Evolutionary conservation across 2,329 filamentous ascomycete genomes (phyloP).

Genomic region (Stagonosporopsis vannaccii): DNA sequence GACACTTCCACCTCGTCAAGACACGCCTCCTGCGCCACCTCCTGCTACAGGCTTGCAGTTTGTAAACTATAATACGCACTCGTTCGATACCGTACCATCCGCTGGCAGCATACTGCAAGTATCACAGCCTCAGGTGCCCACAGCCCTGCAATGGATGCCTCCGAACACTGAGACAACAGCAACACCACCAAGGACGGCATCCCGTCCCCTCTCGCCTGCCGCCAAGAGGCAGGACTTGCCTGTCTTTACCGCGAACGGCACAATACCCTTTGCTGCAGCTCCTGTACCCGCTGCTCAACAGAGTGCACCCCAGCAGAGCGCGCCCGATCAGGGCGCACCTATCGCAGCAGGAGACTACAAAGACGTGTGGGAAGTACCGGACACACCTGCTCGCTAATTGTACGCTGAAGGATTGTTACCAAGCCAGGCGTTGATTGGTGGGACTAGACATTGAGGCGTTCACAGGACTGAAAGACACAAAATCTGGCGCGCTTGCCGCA

Average conservation of each 20-base stretch:
- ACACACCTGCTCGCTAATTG: constrained; percentile 48
- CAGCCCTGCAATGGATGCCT: constrained; percentile 42
- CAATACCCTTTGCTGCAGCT: constrained; percentile 44
- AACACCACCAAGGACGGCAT: constrained; percentile 7
- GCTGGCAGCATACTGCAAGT: background rate
- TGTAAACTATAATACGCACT: constrained; percentile 39
- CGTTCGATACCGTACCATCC: constrained; percentile 21
- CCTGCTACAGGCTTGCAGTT: constrained; percentile 43
- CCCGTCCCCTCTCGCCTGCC: constrained; percentile 37
- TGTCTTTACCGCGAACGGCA: constrained; percentile 55
- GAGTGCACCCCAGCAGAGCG: background rate
- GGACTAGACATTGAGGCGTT: constrained; percentile 7
- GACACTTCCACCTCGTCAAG: constrained; percentile 42
- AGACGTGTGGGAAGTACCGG: constrained; percentile 57
- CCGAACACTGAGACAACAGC: constrained; percentile 34
- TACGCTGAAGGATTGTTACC: background rate
- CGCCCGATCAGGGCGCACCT: background rate
- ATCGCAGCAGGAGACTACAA: constrained; percentile 13
- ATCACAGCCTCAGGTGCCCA: constrained; percentile 24
- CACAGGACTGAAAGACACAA: background rate
- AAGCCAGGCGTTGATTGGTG: constrained; percentile 13
- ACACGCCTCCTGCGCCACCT: constrained; percentile 49
- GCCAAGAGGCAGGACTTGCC: constrained; percentile 54
- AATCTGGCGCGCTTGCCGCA: constrained; percentile 6
- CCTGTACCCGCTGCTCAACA: background rate